These are phyloP conservation scores for Cladophialophora psammophila DNA, from an alignment of 2,329 filamentous ascomycete species.

Conservation along the genomic window DNA sequence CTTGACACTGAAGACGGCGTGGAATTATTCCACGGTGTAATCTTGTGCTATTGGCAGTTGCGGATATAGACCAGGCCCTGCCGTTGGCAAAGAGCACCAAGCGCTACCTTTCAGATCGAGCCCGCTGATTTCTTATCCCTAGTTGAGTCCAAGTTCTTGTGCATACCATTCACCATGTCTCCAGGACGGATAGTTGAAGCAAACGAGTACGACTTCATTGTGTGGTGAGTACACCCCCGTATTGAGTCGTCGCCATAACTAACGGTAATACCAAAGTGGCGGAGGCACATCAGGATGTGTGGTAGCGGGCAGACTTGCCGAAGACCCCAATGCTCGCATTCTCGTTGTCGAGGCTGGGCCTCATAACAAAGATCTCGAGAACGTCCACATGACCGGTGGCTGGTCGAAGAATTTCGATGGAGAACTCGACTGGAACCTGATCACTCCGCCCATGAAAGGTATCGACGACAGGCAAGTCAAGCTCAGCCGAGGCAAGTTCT, in stretches of 20 bases:
- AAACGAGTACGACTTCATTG: constrained; percentile 42
- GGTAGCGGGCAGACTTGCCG: constrained; percentile 57
- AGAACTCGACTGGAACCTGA: constrained; percentile 55
- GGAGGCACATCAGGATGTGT: constrained; percentile 60
- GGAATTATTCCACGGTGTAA: constrained; percentile 12
- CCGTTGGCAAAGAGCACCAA: background rate
- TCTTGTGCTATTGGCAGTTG: background rate
- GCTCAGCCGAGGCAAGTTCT: constrained; percentile 53
- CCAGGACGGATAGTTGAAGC: constrained; percentile 31
- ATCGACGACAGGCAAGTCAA: constrained; percentile 52
- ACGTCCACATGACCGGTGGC: constrained; percentile 56
- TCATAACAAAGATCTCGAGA: constrained; percentile 54
- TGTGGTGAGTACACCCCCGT: constrained; percentile 36
- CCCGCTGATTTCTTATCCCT: background rate
- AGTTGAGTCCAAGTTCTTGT: background rate
- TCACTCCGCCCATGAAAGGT: constrained; percentile 50
- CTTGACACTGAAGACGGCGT: background rate
- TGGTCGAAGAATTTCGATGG: constrained; percentile 54
- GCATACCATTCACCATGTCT: constrained; percentile 30
- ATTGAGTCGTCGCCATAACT: background rate
- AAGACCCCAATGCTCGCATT: constrained; percentile 52
- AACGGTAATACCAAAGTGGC: constrained; percentile 41
- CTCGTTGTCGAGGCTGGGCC: constrained; percentile 59
- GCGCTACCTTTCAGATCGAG: background rate
- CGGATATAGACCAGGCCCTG: background rate